Percentiles rank a stretch among this genome's conserved stretches.
phyloP scores from a whole-genome alignment of 441 rosid genomes.

The Adansonia gregorii region DNA sequence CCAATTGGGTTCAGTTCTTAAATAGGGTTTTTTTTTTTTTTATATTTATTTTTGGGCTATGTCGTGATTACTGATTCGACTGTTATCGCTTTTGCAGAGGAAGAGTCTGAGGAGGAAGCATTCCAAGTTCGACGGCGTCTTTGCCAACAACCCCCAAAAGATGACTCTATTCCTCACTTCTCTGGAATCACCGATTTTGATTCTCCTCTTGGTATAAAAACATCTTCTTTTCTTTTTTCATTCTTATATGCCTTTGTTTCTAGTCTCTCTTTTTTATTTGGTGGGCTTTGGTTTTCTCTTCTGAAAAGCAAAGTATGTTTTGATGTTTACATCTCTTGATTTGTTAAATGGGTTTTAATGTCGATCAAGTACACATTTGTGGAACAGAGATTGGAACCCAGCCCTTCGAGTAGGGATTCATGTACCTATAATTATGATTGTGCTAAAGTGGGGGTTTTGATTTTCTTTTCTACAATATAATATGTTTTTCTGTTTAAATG shows the following conservation, averaged over 20 bases:
- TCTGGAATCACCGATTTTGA: slow-evolving; percentile 54
- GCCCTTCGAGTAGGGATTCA: neutral
- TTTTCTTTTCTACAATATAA: neutral
- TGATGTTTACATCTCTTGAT: neutral
- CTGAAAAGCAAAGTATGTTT: neutral
- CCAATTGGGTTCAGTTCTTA: neutral
- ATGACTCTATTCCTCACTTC: slow-evolving; percentile 37
- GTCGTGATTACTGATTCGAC: neutral
- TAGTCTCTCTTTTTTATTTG: neutral
- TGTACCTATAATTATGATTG: neutral
- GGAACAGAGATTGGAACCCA: neutral
- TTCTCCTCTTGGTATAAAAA: slow-evolving; percentile 45
- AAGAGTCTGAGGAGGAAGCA: slow-evolving; percentile 35
- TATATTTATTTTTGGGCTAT: neutral
- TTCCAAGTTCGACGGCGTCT: slow-evolving; percentile 38
- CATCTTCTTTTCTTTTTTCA: neutral
- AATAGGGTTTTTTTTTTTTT: neutral
- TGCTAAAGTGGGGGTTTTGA: neutral
- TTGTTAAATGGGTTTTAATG: neutral
- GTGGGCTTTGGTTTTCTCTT: neutral
- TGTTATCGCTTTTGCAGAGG: slow-evolving; percentile 32
- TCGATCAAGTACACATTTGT: neutral
- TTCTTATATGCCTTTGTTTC: neutral
- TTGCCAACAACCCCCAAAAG: slow-evolving; percentile 25
- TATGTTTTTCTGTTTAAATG: neutral